Conservation (phyloP, 495 filamentous ascomycete genomes). For the Neurospora pannonica region DNA sequence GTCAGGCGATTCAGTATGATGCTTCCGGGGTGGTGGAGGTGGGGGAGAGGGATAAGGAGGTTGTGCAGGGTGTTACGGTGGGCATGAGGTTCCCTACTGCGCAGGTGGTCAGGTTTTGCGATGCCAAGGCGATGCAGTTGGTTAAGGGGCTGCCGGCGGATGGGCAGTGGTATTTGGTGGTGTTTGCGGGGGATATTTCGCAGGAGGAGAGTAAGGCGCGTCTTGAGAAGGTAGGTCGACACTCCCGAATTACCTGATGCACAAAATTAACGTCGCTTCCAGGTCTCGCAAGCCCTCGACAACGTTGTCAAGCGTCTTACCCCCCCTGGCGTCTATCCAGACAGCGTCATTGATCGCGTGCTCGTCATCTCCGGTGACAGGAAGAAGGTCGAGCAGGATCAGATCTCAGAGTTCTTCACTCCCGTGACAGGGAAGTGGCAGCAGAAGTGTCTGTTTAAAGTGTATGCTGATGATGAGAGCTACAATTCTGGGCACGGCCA, state of each 20-base stretch:
- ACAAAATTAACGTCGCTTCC: too few species aligned
- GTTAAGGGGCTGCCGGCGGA: conserved; percentile 41
- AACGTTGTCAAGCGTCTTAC: conserved; percentile 39
- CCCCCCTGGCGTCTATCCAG: conserved; percentile 31
- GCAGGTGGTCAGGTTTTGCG: conserved; percentile 46
- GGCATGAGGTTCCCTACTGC: conserved; percentile 51
- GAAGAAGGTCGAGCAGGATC: conserved; percentile 45
- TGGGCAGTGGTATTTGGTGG: conserved; percentile 50
- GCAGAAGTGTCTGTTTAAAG: conserved; percentile 51
- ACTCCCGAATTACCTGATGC: too few species aligned
- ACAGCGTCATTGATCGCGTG: conserved; percentile 53
- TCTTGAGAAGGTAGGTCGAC: conserved; percentile 38
- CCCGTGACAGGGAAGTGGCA: conserved; percentile 50
- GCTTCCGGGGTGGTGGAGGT: conserved; percentile 37
- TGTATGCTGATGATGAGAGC: conserved; percentile 58
- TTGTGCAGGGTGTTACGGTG: conserved; percentile 37
- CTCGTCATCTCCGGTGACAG: conserved; percentile 46
- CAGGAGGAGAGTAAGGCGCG: conserved; percentile 18
- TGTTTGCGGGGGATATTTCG: conserved; percentile 47
- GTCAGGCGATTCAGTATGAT: conserved; percentile 49
- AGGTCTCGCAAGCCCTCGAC: conserved; percentile 22
- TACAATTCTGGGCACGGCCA: conserved; percentile 57
- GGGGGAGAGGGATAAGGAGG: conserved; percentile 11
- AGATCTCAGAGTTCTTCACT: conserved; percentile 51
- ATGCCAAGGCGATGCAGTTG: conserved; percentile 48